phyloP scores from a whole-genome alignment of 106 monocot species.

The Cymbidium sinense region DNA sequence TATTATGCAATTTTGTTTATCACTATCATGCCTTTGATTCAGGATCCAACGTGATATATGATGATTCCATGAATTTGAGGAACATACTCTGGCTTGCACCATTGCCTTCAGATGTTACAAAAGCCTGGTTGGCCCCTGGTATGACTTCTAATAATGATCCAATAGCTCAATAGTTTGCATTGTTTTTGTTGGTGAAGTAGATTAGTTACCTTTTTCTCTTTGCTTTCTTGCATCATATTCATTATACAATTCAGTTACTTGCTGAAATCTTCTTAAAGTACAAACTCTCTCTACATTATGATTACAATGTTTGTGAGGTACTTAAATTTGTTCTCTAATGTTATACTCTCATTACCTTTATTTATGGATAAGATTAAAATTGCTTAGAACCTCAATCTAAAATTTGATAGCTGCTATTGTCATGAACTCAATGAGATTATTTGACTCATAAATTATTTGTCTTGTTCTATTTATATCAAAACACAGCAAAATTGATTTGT shows the following conservation, averaged over 20 bases:
- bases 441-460: too few relatives aligned
- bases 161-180: not conserved
- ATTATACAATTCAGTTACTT: not conserved
- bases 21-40: not conserved
- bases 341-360: not conserved
- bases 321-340: not conserved
- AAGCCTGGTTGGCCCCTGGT: slow-evolving; percentile 84
- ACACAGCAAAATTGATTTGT: too few relatives aligned
- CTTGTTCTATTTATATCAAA: too few relatives aligned
- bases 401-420: too few relatives aligned
- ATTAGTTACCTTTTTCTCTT: not conserved
- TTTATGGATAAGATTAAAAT: too few relatives aligned
- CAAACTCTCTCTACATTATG: not conserved
- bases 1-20: not conserved
- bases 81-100: slow-evolving; percentile 97
- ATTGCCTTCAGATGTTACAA: slow-evolving; percentile 54
- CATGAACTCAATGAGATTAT: too few relatives aligned
- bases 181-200: not conserved
- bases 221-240: not conserved
- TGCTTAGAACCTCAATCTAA: too few relatives aligned
- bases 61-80: slow-evolving; percentile 88
- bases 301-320: not conserved
- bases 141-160: slow-evolving; percentile 12
- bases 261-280: not conserved
- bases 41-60: slow-evolving; percentile 78